Base-by-base conservation (phyloP, 2,329 filamentous ascomycete genomes). In the Ophiosphaerella korrae region DNA sequence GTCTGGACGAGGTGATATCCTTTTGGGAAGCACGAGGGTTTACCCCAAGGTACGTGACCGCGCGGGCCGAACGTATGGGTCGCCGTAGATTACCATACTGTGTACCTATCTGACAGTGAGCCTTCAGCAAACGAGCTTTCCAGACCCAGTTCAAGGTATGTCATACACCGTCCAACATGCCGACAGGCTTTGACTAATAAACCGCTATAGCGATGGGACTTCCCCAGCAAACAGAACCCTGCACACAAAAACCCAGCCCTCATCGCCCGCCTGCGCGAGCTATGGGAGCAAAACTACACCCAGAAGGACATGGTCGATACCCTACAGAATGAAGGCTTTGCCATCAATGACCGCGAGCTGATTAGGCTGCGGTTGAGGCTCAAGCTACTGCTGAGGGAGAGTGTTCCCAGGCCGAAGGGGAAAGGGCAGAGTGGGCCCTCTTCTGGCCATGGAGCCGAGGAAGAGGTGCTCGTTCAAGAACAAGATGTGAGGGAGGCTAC, bases 251-350 rank as follows among this genome's bases (percentile, higher is more conserved):
- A 91, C 67, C 77, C 80, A 12, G 78, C 77, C 21, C 81, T 93
- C 7, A 84, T 89, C 35, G 82, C 81, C 14, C 84, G 90, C 26
- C 82, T 93, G 53, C 86, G 85, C 66, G 83, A 92, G 74, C 79
- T 94, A 63, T 94, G 90, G 90, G 86, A 90, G 69, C 79, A 78
- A 61, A 94, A 93, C 66, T 80, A 84, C 12, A 81, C 78, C 14
- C 88, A 92, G 71, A 82, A 82, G 52, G 87, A 92, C 58, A 94
- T 94, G 84, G 78, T 92, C 48, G 78, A 81, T 23, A 82, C 84
- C 24, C 78, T 94, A 50, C 85, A 84, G 58, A 81, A 84, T 16
- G 88, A 92, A 67, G 90, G 90, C 12, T 91, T 86, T 64, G 78
- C 86, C 21, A 86, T 93, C 65, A 89, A 86, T 58, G 81, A 88